These are phyloP conservation scores for Pseudopyricularia cyperi DNA, from an alignment of 2,329 filamentous ascomycete genomes.

Conservation along the genomic window DNA sequence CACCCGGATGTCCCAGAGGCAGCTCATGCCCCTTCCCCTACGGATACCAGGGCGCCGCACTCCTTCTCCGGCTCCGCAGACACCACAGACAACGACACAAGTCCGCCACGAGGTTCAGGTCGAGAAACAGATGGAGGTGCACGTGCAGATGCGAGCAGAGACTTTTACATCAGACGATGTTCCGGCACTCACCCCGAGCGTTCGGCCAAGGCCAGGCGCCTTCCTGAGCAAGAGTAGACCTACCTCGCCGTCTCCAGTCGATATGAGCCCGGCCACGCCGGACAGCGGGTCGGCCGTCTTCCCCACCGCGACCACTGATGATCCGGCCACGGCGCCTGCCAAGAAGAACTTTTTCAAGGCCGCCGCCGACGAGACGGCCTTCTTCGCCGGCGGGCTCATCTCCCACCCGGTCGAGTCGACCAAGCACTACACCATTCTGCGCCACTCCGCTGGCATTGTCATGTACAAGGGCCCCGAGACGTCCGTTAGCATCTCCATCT, in stretches of 20 bases:
- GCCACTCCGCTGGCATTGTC: constrained; percentile 50
- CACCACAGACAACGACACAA: background rate
- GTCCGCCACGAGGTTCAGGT: background rate
- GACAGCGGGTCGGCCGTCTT: background rate
- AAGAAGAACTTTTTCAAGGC: constrained; percentile 26
- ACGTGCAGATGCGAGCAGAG: background rate
- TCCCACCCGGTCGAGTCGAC: constrained; percentile 50
- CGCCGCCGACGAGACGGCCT: constrained; percentile 43
- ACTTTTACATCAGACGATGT: background rate
- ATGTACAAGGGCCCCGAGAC: constrained; percentile 55
- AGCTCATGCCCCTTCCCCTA: background rate
- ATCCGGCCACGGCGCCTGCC: background rate
- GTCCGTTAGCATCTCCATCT: constrained; percentile 49
- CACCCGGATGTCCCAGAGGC: background rate
- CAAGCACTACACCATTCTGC: constrained; percentile 52
- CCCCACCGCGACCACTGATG: background rate
- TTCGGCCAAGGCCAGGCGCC: background rate
- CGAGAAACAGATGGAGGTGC: background rate
- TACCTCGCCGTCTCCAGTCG: background rate
- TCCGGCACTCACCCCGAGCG: background rate
- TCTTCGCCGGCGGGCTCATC: constrained; percentile 53
- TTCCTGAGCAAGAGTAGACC: constrained; percentile 1
- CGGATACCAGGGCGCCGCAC: background rate
- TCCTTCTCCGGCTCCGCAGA: background rate
- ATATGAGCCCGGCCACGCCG: constrained; percentile 1